Evolutionary conservation across 2,329 filamentous ascomycete genomes (phyloP), one percentile per base, ranked within the genome.

Genomic region (Penicillium sp.): DNA sequence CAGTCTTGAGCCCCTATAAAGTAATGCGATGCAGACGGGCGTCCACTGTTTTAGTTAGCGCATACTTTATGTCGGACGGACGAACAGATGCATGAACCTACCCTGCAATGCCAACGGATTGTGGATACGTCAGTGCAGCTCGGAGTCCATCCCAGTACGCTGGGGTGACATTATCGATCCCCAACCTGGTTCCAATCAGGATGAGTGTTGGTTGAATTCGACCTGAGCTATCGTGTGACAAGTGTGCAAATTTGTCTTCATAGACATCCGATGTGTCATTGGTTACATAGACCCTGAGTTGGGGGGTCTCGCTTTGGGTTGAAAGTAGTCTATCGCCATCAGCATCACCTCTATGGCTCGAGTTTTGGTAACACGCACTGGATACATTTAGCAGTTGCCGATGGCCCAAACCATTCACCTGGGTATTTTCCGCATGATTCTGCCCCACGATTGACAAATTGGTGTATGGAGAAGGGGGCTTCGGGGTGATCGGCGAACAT

Each of bases 391-490:
- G 94, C 93, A 10, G 94, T 96, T 7, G 94, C 94, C 19, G 92
- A 97, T n/a, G 94, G 94, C 0, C 94, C 94, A 76, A 99, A 99
- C 94, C 94, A 99, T 76, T 97, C 91, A 38, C 94, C 94, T 0
- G 94, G 94, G 69, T 96, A 90, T 75, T 96, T 97, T 4, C 91
- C 93, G 74, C 94, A 99, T 3, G 89, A 88, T 36, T 84, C 82
- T 25, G 92, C 92, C 19, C 94, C 94, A 67, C 96, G 89, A 53
- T 88, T 82, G 36, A 99, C 94, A 69, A 99, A 99, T 61, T 88
- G 90, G 70, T 99, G 94, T 66, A 99, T 91, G 1, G 93, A 97
- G 72, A 96, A 97, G 0, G 92, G 91, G 4, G 94, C 92, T 64
- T 82, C 83, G 2, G 90, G 86, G 61, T 93, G 88, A 69, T 99